Evolutionary conservation across 192 early-diverging fungal species (phyloP).

Genomic region (Gonapodya prolifera): DNA sequence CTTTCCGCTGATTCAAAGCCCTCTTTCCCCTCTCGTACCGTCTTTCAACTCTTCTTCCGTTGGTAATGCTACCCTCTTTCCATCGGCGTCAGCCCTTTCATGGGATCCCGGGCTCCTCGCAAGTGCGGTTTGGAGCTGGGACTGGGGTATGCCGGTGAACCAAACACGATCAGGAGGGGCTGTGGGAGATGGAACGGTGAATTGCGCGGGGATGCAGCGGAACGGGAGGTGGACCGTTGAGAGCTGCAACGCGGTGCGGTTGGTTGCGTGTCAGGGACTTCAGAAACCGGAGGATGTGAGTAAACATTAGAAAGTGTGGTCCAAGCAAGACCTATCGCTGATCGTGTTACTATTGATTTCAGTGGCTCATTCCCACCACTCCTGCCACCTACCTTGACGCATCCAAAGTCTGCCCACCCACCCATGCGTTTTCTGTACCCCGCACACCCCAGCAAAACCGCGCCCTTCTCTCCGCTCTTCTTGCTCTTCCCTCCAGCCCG

Average conservation of each 20-base stretch:
- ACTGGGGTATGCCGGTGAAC: neutral
- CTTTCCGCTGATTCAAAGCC: neutral
- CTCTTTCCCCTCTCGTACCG: neutral
- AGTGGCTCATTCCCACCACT: neutral
- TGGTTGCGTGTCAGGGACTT: neutral
- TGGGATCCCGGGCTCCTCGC: neutral
- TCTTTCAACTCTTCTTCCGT: neutral
- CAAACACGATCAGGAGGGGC: neutral
- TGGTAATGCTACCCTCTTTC: neutral
- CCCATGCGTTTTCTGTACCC: neutral
- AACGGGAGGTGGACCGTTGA: constrained; percentile 1
- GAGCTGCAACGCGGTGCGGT: neutral
- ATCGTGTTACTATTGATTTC: neutral
- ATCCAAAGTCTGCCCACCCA: neutral
- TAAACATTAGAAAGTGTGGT: neutral
- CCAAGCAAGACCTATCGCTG: neutral
- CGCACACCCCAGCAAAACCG: neutral
- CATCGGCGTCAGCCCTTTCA: neutral
- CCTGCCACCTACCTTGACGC: neutral
- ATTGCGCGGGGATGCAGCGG: neutral
- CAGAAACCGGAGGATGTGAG: neutral
- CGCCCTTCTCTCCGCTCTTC: neutral
- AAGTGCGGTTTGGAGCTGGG: neutral
- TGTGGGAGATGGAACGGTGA: neutral
- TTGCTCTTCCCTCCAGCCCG: neutral